phyloP scores from a whole-genome alignment of 2,329 filamentous ascomycete species.

The Pseudogymnoascus sp. region DNA sequence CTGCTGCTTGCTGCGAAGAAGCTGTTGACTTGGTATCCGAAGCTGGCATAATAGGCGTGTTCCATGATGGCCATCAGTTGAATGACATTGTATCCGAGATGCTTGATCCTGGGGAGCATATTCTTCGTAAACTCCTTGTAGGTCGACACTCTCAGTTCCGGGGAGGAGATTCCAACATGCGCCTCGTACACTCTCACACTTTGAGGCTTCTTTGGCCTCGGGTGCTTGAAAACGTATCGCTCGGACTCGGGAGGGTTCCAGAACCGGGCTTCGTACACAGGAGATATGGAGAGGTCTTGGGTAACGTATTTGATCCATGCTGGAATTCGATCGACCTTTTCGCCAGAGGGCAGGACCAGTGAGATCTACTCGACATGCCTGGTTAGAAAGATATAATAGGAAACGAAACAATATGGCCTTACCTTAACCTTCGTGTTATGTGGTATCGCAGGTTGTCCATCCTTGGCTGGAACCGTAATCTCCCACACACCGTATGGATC shows the following conservation, averaged over 20 bases:
- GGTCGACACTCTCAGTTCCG: slow-evolving; percentile 77
- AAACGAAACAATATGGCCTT: slow-evolving; percentile 11
- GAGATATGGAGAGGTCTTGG: slow-evolving; percentile 81
- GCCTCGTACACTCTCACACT: slow-evolving; percentile 95
- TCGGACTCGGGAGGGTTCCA: slow-evolving; percentile 82
- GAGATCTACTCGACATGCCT: slow-evolving; percentile 53
- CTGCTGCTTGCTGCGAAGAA: slow-evolving; percentile 97
- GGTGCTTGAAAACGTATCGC: slow-evolving; percentile 76
- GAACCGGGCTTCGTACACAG: slow-evolving; percentile 88
- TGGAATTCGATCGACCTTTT: slow-evolving; percentile 78
- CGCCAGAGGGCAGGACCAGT: slow-evolving; percentile 67
- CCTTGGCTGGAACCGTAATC: slow-evolving; percentile 61
- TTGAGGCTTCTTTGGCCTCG: slow-evolving; percentile 69
- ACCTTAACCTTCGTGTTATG: slow-evolving; percentile 98
- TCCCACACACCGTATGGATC: slow-evolving; percentile 81
- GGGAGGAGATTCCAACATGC: slow-evolving; percentile 95
- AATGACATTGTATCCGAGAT: slow-evolving; percentile 91
- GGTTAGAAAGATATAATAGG: slow-evolving; percentile 13
- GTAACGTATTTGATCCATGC: slow-evolving; percentile 98
- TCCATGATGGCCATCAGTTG: slow-evolving; percentile 99
- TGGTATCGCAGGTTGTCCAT: slow-evolving; percentile 70
- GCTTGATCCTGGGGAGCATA: slow-evolving; percentile 83
- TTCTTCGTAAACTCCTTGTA: slow-evolving; percentile 96
- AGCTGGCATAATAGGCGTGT: slow-evolving; percentile 98
- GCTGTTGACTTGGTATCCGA: slow-evolving; percentile 97